Evolutionary conservation across 139 green algal species (phyloP).

Genomic region (Tetraselmis striata): DNA sequence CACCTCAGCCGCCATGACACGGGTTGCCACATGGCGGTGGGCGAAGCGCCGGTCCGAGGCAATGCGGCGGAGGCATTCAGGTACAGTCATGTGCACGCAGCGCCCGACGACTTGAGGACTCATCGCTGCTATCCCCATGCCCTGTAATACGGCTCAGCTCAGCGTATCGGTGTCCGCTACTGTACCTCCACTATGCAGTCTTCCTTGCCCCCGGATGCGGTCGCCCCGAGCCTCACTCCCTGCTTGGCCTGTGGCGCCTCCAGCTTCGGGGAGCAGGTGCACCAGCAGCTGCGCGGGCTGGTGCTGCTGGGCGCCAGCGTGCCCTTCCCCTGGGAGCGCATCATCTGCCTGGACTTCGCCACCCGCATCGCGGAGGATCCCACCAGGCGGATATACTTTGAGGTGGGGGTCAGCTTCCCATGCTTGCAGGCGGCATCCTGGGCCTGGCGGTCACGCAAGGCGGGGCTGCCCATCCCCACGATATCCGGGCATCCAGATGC

Average conservation of each 20-base stretch:
- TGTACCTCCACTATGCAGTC: no score
- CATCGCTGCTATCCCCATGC: no score
- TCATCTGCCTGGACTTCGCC: slow-evolving; percentile 58
- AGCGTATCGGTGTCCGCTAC: no score
- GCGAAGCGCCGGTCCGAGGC: neutral
- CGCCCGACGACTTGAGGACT: no score
- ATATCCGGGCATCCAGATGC: no score
- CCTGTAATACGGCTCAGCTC: no score
- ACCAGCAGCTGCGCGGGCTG: slow-evolving; percentile 37
- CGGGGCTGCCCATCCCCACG: no score
- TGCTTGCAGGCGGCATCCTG: no score
- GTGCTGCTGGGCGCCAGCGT: slow-evolving; percentile 50
- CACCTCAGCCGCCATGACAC: neutral
- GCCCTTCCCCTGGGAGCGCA: slow-evolving; percentile 63
- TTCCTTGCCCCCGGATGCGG: no score
- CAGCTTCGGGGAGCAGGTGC: neutral
- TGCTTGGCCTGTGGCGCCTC: neutral
- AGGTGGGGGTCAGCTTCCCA: slow-evolving; percentile 73
- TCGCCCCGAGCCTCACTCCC: neutral
- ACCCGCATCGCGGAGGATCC: slow-evolving; percentile 36
- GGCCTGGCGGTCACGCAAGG: no score
- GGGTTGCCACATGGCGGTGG: neutral
- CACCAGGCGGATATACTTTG: slow-evolving; percentile 44
- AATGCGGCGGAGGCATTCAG: neutral
- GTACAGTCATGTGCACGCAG: neutral